These are phyloP conservation scores for Apiospora kogelbergensis DNA, from an alignment of 2,329 filamentous ascomycete genomes.

Conservation along the genomic window DNA sequence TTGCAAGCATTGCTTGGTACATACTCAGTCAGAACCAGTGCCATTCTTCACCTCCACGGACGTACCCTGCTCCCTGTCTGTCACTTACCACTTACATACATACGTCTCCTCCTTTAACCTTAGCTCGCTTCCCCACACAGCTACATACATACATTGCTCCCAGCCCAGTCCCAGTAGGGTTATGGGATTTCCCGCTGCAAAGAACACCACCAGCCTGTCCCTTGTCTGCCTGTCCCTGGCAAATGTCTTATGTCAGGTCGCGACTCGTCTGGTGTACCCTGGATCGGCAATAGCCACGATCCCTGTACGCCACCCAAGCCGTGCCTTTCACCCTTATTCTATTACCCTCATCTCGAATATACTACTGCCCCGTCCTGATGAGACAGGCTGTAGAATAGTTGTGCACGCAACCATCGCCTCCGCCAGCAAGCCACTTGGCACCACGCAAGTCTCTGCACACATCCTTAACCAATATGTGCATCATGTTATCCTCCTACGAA, in stretches of 20 bases:
- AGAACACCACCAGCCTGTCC: neutral
- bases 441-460: neutral
- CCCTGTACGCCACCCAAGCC: neutral
- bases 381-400: neutral
- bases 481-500: constrained; percentile 9
- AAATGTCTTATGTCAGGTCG: constrained; percentile 10
- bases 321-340: constrained; percentile 6
- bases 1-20: neutral
- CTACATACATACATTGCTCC: no score
- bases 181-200: constrained; percentile 5
- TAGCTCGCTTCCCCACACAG: constrained; percentile 1
- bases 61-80: neutral
- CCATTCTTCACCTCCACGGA: constrained; percentile 1
- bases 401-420: neutral
- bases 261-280: constrained; percentile 4
- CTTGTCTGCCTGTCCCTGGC: neutral
- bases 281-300: neutral
- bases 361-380: constrained; percentile 1
- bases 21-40: neutral
- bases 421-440: constrained; percentile 1
- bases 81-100: neutral
- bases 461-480: constrained; percentile 2
- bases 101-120: constrained; percentile 4
- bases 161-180: neutral
- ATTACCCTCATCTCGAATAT: constrained; percentile 11